A percentile compares a stretch with the other conserved stretches of the same genome.
Conservation (phyloP, 2,329 filamentous ascomycete species). For the Camptophora hylomeconis region DNA sequence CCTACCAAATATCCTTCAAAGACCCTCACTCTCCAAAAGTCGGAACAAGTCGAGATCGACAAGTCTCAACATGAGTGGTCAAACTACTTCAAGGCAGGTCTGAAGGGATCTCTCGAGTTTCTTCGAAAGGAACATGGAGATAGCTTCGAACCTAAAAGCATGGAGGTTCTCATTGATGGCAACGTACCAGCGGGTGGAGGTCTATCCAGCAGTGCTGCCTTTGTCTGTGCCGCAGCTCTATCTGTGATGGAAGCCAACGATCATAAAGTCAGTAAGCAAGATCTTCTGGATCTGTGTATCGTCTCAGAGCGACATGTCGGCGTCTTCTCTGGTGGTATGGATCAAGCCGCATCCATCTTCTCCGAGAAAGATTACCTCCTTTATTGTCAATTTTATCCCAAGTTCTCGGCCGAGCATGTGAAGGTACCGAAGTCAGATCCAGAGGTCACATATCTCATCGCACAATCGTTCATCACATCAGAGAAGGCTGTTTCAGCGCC, state of each 20-base stretch:
- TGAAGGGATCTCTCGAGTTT: conserved; percentile 68
- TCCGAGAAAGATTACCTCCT: conserved; percentile 74
- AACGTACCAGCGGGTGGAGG: conserved; percentile 86
- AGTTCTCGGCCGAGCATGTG: conserved; percentile 62
- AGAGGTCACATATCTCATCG: conserved; percentile 82
- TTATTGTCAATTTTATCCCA: conserved; percentile 78
- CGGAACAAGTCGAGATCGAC: conserved; percentile 64
- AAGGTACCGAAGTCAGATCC: conserved; percentile 69
- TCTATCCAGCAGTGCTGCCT: conserved; percentile 83
- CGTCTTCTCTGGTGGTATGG: conserved; percentile 96
- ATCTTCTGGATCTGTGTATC: conserved; percentile 83
- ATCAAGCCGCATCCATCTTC: conserved; percentile 92
- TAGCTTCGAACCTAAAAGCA: conserved; percentile 55
- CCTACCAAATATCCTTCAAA: conserved; percentile 60
- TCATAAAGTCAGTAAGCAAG: conserved; percentile 74
- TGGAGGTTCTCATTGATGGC: conserved; percentile 84
- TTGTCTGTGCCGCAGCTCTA: conserved; percentile 79
- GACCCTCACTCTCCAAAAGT: conserved; percentile 57
- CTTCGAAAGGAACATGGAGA: conserved; percentile 53
- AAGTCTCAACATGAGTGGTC: conserved; percentile 81
- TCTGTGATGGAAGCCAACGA: conserved; percentile 81
- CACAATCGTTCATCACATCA: conserved; percentile 83
- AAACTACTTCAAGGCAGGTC: conserved; percentile 94
- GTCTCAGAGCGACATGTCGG: conserved; percentile 89
- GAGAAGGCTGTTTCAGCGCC: conserved; percentile 93